Base-by-base conservation (phyloP, 805 yeast genomes). In the Hanseniaspora meyeri region DNA sequence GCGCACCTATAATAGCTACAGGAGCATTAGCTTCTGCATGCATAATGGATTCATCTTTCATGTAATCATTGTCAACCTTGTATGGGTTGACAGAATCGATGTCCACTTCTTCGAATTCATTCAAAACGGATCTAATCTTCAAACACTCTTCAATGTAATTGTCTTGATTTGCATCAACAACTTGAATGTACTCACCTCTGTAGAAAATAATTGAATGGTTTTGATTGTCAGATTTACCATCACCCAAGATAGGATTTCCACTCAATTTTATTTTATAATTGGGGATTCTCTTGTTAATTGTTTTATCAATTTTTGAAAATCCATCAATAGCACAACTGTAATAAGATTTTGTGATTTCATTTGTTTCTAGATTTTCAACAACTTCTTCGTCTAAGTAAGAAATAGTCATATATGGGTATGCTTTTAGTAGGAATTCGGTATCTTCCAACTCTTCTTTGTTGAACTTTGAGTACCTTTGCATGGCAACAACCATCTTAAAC, bases 161-260 rank as follows among this genome's bases (percentile, higher is more conserved):
- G 67, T 91, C 97, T 71, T 91, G 97, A 63, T 91, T 91, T 1
- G 97, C 96, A 74, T 91, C 97, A 58, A 91, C 82, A 2, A 90
- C 89, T 72, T 91, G 97, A 61, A 91, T 83, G 66, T 89, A 90
- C 65, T 91, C 97, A 24, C 97, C 97, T 57, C 97, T 79, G 67
- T 85, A 83, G 70, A 86, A 91, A 14, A 90, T 82, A 42, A 91
- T 67, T 1, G 95, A 81, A 66, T 86, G 86, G 65, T 91, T 91
- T 70, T 91, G 97, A 67, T 91, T 91, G 67, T 91, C 97, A 16
- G 96, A 83, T 67, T 91, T 91, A 38, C 97, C 97, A 70, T 91
- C 97, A 31, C 97, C 97, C 47, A 90, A 72, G 53, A 91, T 91
- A 12, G 97, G 97, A 70, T 91, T 85, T 16, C 97, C 97, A 2